Base-by-base conservation (phyloP, 495 filamentous ascomycete species). In the Penicillium cosmopolitanum region DNA sequence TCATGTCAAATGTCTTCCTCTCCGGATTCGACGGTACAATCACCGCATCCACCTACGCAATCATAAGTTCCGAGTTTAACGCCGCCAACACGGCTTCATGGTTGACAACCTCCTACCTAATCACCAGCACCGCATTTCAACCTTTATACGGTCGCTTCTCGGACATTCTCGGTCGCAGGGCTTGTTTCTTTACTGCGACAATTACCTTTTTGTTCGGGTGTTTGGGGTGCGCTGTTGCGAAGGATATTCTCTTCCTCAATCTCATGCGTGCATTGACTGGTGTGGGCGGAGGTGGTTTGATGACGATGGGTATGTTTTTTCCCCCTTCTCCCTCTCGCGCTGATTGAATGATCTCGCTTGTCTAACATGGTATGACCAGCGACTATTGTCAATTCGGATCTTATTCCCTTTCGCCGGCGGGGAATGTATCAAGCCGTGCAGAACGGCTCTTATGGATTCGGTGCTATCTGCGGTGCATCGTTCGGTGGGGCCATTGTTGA, bases 221-320 rank as follows among this genome's bases (percentile, higher is more conserved):
- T 68, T 48, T 77, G 1, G 73, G 78, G 5, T 80, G 77, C 57
- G 84, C 79, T 0, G 34, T 81, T 12, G 84, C 83, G 9, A 71
- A 69, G 19, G 71, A 79, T 31, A 80, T 89, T 58, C 68, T 84
- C 63, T 77, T 83, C 6, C 85, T 96, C 70, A 93, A 97, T 51
- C 64, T 89, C 3, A 94, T 94, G 51, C 75, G 93, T 15, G 87
- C 95, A 3, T 70, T 96, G 10, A 91, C 92, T 5, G 86, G 85
- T 0, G 81, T 87, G 56, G 86, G 84, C 5, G 86, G 84, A 3
- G 82, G 83, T 0, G 84, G 83, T 2, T 63, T 86, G 40, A 85
- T 86, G 79, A 85, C 84, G 0, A 85, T 86, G 83, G 83, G 81
- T 83, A 67, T 60, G 76, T 71, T 2, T 16, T 13, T 13, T 16